These are phyloP conservation scores for Xylaria intraflava DNA, from an alignment of 495 filamentous ascomycete species.

Conservation along the genomic window DNA sequence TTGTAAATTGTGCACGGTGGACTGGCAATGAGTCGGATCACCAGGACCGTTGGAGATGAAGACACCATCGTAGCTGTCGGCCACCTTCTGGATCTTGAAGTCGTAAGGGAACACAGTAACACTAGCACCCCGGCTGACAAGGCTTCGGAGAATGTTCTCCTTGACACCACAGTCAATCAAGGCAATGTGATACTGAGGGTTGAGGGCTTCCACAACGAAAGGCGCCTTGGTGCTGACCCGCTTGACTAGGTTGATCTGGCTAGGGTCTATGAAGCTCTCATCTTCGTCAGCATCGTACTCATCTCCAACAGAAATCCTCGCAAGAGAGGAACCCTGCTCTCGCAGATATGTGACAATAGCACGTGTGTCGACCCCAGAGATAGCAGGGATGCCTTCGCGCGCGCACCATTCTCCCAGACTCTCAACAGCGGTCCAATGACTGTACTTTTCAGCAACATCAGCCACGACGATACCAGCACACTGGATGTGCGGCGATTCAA, in stretches of 20 bases:
- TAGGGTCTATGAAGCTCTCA: slow-evolving; percentile 90
- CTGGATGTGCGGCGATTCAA: slow-evolving; percentile 94
- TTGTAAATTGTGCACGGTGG: slow-evolving; percentile 83
- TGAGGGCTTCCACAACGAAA: slow-evolving; percentile 79
- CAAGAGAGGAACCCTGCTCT: slow-evolving; percentile 92
- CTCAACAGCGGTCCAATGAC: slow-evolving; percentile 97
- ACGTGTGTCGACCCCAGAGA: slow-evolving; percentile 94
- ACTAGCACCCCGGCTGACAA: slow-evolving; percentile 79
- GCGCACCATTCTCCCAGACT: slow-evolving; percentile 90
- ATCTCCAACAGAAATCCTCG: slow-evolving; percentile 90
- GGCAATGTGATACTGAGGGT: slow-evolving; percentile 81
- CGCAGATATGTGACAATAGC: slow-evolving; percentile 92
- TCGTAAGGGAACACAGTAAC: slow-evolving; percentile 93
- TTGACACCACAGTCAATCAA: slow-evolving; percentile 98
- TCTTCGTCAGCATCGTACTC: slow-evolving; percentile 99
- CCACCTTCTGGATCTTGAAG: slow-evolving; percentile 96
- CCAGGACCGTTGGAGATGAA: slow-evolving; percentile 98
- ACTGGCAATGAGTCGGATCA: slow-evolving; percentile 92
- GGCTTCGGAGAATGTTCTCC: slow-evolving; percentile 94
- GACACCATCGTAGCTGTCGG: slow-evolving; percentile 93
- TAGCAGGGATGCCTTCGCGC: slow-evolving; percentile 89
- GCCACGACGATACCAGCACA: slow-evolving; percentile 92
- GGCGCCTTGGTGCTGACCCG: slow-evolving; percentile 95
- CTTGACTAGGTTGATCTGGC: slow-evolving; percentile 91
- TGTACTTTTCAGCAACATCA: slow-evolving; percentile 87